phyloP scores from a whole-genome alignment of 2,329 filamentous ascomycete genomes.

The Diaporthe citri region DNA sequence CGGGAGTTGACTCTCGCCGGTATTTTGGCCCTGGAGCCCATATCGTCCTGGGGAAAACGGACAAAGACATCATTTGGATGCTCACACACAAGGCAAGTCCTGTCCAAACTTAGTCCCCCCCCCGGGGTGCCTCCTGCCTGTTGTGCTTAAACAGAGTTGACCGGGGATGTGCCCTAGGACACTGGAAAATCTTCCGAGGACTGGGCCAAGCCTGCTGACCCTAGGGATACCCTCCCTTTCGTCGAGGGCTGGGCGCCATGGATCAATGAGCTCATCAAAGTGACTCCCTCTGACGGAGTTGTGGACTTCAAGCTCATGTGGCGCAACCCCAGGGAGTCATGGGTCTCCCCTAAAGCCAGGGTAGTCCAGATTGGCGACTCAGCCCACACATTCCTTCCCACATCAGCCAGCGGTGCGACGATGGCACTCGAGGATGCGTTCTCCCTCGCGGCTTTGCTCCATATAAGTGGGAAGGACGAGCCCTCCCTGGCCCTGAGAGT shows the following conservation, averaged over 20 bases:
- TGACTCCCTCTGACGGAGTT: background rate
- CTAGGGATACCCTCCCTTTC: background rate
- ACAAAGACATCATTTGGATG: background rate
- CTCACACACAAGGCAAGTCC: background rate
- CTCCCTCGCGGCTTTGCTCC: background rate
- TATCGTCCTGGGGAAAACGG: background rate
- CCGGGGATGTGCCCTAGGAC: background rate
- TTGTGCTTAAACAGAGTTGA: background rate
- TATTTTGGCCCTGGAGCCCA: background rate
- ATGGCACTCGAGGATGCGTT: background rate
- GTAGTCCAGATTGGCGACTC: background rate
- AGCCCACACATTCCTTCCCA: background rate
- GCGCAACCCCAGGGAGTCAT: background rate
- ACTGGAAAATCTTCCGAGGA: background rate
- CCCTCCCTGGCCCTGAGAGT: background rate
- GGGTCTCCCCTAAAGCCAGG: background rate
- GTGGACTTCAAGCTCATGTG: constrained; percentile 3
- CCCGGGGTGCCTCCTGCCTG: too few species aligned
- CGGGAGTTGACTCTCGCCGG: background rate
- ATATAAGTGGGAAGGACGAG: background rate
- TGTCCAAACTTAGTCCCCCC: too few species aligned
- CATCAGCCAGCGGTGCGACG: background rate
- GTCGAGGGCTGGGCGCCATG: background rate
- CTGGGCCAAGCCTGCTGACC: background rate
- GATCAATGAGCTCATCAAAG: background rate